Base-by-base conservation (phyloP, 441 rosid species). In the Populus hybrid region DNA sequence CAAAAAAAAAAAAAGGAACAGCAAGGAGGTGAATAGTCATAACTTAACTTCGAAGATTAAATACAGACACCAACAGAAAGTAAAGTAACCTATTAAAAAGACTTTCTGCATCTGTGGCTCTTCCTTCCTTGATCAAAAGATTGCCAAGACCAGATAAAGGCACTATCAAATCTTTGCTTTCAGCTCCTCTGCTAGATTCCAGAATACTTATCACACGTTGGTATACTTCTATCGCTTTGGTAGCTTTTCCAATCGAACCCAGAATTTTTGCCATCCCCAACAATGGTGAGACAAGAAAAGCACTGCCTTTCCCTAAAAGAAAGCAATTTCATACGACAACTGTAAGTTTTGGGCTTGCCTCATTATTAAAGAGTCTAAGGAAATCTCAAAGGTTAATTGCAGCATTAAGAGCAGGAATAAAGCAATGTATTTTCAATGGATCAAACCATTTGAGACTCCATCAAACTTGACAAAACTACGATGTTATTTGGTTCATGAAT, bases 231-330 rank as follows among this genome's bases (percentile, higher is more conserved):
- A 84, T 79, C 0, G 97, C 97, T 85, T 88, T 87, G 35, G 78
- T 78, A 35, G 86, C 83, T 84, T 87, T 89, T 81, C 95, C 90
- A 71, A 84, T 72, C 28, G 85, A 92, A 81, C 84, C 84, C 68
- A 90, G 84, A 85, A 86, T 88, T 89, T 95, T 92, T 64, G 98
- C 98, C 83, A 91, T 79, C 71, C 94, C 97, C 88, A 93, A 84
- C 70, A 93, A 84, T 32, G 98, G 90, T 40, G 89, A 81, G 85
- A 92, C 85, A 42, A 95, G 89, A 76, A 87, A 84, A 61, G 84
- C 81, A 83, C 88, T 87, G 74, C 42, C 67, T 75, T 86, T 80
- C 76, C 97, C 97, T 94, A 76, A 46, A 78, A 84, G 57, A 14
- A 78, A 67, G 71, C 72, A 75, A 53, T 24, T 30, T 24, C 28